Evolutionary conservation across 768 basidiomycete species (phyloP), one percentile per base, ranked within the genome.

Genomic region (Coprinellus aureogranulatus): DNA sequence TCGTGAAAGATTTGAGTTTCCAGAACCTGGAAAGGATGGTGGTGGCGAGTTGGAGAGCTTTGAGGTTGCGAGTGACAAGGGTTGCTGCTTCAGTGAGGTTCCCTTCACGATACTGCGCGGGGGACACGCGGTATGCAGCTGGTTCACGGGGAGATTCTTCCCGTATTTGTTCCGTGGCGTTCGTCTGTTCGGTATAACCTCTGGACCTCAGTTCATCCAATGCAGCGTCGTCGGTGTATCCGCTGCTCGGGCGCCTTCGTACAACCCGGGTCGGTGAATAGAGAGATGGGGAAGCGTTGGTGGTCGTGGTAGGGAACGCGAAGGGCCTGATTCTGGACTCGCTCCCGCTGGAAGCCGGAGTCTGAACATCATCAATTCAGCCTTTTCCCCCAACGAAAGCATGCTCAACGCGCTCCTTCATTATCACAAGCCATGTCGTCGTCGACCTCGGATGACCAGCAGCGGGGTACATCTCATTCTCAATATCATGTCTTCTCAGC

Each of bases 1-100:
- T 34, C 34, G 34, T 91, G 65, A 64, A 63, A 57, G 61, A 54
- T 57, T 60, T 53, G 63, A 55, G 5, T 6, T 26, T 26, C n/a
- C 41, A 52, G 57, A 60, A 41, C 57, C 64, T 53, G 50, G 58
- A 55, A 53, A 55, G 28, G 34, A 47, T 25, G 34, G 34, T 48
- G 42, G 51, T 31, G 20, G 56, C 56, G 11, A 57, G 56, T 22
- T 44, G 22, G 9, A 22, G 51, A 3, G 57, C 39, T 23, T 16
- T 34, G 34, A 34, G 34, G 34, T 34, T 34, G 34, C 34, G 34
- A 14, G 34, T 34, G 34, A 14, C 14, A 14, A 34, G 34, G 14
- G 34, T 6, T 34, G 34, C 34, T 6, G 34, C 6, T 34, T 34
- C 22, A 46, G 41, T 41, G 55, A 9, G 45, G 31, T 6, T 39